phyloP scores from a whole-genome alignment of 2,329 filamentous ascomycete species.

The Metarhizium guizhouense region DNA sequence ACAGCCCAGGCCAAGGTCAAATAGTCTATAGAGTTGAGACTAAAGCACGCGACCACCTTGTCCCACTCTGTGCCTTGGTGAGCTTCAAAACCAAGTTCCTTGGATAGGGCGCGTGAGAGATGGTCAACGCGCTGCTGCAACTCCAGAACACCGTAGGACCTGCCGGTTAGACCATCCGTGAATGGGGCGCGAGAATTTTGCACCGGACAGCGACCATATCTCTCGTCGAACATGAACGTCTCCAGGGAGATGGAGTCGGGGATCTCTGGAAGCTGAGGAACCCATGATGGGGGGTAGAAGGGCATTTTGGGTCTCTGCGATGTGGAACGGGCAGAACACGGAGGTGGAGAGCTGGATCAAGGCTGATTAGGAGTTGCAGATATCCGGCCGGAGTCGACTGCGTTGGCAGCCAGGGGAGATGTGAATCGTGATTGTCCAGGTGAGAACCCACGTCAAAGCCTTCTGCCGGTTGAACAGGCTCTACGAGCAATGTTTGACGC shows the following conservation, averaged over 20 bases:
- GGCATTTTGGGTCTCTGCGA: slow-evolving; percentile 6
- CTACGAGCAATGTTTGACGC: too few species aligned
- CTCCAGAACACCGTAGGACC: slow-evolving; percentile 51
- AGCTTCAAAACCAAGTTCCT: slow-evolving; percentile 61
- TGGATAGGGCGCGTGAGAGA: slow-evolving; percentile 43
- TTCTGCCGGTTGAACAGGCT: too few species aligned
- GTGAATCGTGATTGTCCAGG: too few species aligned
- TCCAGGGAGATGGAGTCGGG: slow-evolving; percentile 59
- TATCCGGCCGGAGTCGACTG: too few species aligned
- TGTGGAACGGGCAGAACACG: neutral
- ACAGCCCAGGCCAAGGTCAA: slow-evolving; percentile 45
- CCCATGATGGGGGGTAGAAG: slow-evolving; percentile 9
- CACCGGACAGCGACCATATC: slow-evolving; percentile 53
- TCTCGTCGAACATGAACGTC: slow-evolving; percentile 57
- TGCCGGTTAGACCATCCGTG: slow-evolving; percentile 62
- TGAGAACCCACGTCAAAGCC: too few species aligned
- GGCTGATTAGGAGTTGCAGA: neutral
- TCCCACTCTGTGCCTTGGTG: slow-evolving; percentile 67
- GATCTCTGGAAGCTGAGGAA: slow-evolving; percentile 6
- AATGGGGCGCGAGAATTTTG: slow-evolving; percentile 55
- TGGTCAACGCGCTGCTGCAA: slow-evolving; percentile 57
- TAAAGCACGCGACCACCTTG: slow-evolving; percentile 64
- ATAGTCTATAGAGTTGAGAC: slow-evolving; percentile 60
- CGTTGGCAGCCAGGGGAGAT: too few species aligned
- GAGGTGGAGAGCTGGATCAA: too few species aligned